phyloP scores from a whole-genome alignment of 768 basidiomycete species.

The Lactarius trivialis region DNA sequence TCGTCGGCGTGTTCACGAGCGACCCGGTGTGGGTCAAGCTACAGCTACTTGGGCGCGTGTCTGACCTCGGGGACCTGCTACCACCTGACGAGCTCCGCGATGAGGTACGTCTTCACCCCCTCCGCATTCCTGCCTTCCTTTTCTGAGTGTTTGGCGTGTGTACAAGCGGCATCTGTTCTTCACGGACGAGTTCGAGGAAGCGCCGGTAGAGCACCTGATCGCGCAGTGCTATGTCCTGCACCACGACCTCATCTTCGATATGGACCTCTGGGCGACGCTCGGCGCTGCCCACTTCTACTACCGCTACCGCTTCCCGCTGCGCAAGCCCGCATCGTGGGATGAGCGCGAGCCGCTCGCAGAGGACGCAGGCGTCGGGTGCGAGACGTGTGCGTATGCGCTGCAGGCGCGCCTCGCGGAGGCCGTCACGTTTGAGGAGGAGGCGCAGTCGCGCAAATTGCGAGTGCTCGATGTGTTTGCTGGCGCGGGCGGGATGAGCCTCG shows the following conservation, averaged over 20 bases:
- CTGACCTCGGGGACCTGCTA: constrained; percentile 33
- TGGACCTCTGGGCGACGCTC: constrained; percentile 23
- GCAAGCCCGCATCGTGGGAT: constrained; percentile 30
- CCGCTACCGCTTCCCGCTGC: constrained; percentile 44
- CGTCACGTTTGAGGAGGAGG: constrained; percentile 30
- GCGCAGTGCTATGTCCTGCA: constrained; percentile 44
- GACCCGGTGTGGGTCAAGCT: constrained; percentile 15
- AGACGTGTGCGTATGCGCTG: constrained; percentile 34
- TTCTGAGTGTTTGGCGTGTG: not conserved
- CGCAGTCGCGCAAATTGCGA: constrained; percentile 26
- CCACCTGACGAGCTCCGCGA: constrained; percentile 42
- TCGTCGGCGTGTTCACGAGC: constrained; percentile 32
- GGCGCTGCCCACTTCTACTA: constrained; percentile 46
- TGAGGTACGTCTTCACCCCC: constrained; percentile 39
- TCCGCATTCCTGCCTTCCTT: not conserved
- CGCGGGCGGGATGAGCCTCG: constrained; percentile 55
- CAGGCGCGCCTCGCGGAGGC: constrained; percentile 16
- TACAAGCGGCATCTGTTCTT: constrained; percentile 54
- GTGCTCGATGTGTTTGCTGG: constrained; percentile 41
- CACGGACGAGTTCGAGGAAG: constrained; percentile 40
- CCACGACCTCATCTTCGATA: constrained; percentile 27
- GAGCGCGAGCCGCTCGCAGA: constrained; percentile 30
- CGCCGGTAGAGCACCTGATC: constrained; percentile 38
- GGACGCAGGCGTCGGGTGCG: constrained; percentile 41
- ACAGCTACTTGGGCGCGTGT: constrained; percentile 45